Evolutionary conservation across 2,329 filamentous ascomycete genomes (phyloP).

Genomic region (Arachnomyces sp.): DNA sequence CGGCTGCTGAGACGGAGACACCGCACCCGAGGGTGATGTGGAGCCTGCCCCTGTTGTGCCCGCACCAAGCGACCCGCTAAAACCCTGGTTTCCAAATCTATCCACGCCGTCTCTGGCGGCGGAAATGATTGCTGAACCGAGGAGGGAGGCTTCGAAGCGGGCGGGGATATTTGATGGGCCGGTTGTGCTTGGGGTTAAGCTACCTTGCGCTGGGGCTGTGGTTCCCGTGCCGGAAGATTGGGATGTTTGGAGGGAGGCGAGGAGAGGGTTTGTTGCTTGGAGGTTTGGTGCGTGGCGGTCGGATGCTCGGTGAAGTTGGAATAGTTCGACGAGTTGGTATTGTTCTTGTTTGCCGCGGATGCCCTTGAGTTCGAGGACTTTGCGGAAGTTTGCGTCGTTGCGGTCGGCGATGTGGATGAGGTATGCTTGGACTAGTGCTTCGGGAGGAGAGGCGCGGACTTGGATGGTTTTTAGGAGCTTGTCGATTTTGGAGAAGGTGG

Average conservation of each 20-base stretch:
- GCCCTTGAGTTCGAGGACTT: slow-evolving; percentile 92
- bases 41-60: slow-evolving; percentile 26
- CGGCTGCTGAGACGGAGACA: slow-evolving; percentile 15
- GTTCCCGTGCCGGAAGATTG: slow-evolving; percentile 16
- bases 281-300: slow-evolving; percentile 59
- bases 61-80: slow-evolving; percentile 24
- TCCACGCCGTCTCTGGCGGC: slow-evolving; percentile 79
- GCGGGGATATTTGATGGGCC: slow-evolving; percentile 41
- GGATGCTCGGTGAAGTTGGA: slow-evolving; percentile 71
- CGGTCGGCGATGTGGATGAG: slow-evolving; percentile 93
- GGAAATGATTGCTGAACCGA: slow-evolving; percentile 82
- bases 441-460: slow-evolving; percentile 81
- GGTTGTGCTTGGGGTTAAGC: slow-evolving; percentile 33
- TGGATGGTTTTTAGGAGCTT: slow-evolving; percentile 93
- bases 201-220: slow-evolving; percentile 32
- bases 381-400: slow-evolving; percentile 90
- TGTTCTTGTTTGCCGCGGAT: slow-evolving; percentile 75
- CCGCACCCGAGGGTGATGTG: slow-evolving; percentile 15
- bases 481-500: slow-evolving; percentile 78
- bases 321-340: slow-evolving; percentile 74
- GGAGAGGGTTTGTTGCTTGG: slow-evolving; percentile 60
- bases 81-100: slow-evolving; percentile 58
- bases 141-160: slow-evolving; percentile 70
- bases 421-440: slow-evolving; percentile 93
- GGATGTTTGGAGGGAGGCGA: slow-evolving; percentile 53